Conservation (phyloP, 148 eudicot species). For the Drosera capensis region DNA sequence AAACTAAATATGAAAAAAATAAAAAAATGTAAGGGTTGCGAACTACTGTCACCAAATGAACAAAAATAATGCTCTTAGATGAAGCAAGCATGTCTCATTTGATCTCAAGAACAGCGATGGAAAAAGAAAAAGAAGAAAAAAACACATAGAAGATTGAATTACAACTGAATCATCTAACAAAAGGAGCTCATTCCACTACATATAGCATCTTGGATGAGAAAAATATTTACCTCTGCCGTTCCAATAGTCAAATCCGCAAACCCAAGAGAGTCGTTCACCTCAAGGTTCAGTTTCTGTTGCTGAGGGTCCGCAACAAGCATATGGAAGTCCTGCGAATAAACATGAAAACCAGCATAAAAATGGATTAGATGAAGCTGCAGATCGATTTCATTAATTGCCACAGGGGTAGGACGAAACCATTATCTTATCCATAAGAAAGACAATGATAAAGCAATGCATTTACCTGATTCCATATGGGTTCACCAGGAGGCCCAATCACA, state of each 20-base stretch:
- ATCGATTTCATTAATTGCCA: no score
- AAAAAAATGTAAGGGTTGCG: neutral
- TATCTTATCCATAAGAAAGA: neutral
- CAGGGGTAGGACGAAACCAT: neutral
- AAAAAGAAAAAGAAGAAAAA: no score
- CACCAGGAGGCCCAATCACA: constrained; percentile 90
- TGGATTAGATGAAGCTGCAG: neutral
- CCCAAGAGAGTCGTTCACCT: constrained; percentile 78
- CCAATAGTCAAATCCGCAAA: constrained; percentile 63
- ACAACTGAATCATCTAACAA: no score
- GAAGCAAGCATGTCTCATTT: no score
- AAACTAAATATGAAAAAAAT: no score
- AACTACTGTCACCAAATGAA: no score
- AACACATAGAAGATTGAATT: no score
- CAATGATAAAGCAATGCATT: constrained; percentile 3
- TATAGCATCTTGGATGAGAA: no score
- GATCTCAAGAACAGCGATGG: no score
- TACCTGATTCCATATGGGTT: constrained; percentile 99
- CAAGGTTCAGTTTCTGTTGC: constrained; percentile 51
- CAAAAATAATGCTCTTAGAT: no score
- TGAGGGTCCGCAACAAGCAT: constrained; percentile 76
- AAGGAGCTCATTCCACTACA: no score
- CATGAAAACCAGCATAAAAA: constrained; percentile 2
- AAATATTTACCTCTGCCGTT: constrained; percentile 49
- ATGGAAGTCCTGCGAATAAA: constrained; percentile 84